Base-by-base conservation (phyloP, 2,329 filamentous ascomycete genomes). In the Cytospora leucostoma region DNA sequence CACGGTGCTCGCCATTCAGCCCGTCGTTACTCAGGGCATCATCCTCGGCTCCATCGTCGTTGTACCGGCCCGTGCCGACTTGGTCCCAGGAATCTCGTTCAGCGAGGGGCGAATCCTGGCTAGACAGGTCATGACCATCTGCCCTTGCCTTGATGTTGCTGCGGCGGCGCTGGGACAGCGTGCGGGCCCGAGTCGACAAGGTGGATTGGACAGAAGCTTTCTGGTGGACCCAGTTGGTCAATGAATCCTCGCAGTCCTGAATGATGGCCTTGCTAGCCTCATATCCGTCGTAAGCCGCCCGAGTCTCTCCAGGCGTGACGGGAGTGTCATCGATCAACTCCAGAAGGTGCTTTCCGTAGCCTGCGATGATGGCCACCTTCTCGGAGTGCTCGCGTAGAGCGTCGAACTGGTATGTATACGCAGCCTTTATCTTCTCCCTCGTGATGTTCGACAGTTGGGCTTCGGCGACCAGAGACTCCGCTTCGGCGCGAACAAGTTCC, bases 401-500 rank as follows among this genome's bases (percentile, higher is more conserved):
- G 74, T 99, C 94, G 72, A 99, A 99, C 75, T 99, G 95, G 81
- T 98, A 99, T 60, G 89, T 91, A 80, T 97, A 99, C 49, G 95
- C 95, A 59, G 94, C 91, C 87, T 99, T 99, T 75, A 99, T 88
- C 85, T 99, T 99, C 81, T 99, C 94, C 72, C 95, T 94, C 33
- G 96, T 99, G 74, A 99, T 99, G 84, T 99, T 99, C 75, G 94
- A 97, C 59, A 99, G 85, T 80, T 99, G 95, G 8, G 95, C 95
- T 78, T 99, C 95, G 67, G 95, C 95, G 62, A 99, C 95, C 15
- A 99, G 88, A n/a, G 95, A 98, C 78, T 99, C 95, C 72, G 95
- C 95, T 79, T 99, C 95, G 70, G 95, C 95, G 71, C 95, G 93
- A 70, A 99, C 95, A 64, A 99, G 91, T 79, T 99, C 95, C 79